phyloP scores from a whole-genome alignment of 1,284 basidiomycete genomes.

The Inonotus hispidus region DNA sequence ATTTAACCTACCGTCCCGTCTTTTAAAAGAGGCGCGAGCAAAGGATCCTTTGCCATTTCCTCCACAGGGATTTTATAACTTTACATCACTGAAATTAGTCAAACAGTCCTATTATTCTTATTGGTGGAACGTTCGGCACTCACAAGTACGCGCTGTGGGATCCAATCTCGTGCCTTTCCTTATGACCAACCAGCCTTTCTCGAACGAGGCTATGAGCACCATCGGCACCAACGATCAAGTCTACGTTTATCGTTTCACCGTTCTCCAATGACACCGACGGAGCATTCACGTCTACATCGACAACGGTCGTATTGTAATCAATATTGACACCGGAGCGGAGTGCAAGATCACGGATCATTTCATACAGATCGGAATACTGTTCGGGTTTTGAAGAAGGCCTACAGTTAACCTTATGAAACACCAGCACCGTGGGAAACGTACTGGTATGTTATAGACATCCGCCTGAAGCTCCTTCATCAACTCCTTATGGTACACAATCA shows the following conservation, averaged over 20 bases:
- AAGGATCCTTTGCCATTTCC: slow-evolving; percentile 10
- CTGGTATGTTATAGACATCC: slow-evolving; percentile 8
- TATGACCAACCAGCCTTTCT: slow-evolving; percentile 23
- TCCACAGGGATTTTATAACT: slow-evolving; percentile 7
- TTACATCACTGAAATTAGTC: background rate
- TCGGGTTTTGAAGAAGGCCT: slow-evolving; percentile 8
- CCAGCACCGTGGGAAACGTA: background rate
- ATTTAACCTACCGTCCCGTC: slow-evolving; percentile 8
- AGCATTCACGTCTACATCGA: slow-evolving; percentile 30
- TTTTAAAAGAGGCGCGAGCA: slow-evolving; percentile 2
- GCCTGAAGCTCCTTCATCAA: slow-evolving; percentile 17
- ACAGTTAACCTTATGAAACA: background rate
- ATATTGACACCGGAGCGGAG: slow-evolving; percentile 38
- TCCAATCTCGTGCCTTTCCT: slow-evolving; percentile 3
- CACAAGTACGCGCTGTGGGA: slow-evolving; percentile 6
- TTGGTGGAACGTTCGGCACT: background rate
- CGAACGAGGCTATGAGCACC: slow-evolving; percentile 38
- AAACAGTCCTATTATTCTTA: background rate
- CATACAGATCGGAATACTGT: slow-evolving; percentile 43
- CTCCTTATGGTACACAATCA: slow-evolving; percentile 10
- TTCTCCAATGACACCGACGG: slow-evolving; percentile 35
- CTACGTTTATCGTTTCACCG: slow-evolving; percentile 42
- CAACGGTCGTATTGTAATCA: slow-evolving; percentile 34
- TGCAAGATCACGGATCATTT: slow-evolving; percentile 42
- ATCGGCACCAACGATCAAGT: slow-evolving; percentile 67